These are phyloP conservation scores for Exophiala calicioides DNA, from an alignment of 2,329 filamentous ascomycete genomes.

Conservation along the genomic window DNA sequence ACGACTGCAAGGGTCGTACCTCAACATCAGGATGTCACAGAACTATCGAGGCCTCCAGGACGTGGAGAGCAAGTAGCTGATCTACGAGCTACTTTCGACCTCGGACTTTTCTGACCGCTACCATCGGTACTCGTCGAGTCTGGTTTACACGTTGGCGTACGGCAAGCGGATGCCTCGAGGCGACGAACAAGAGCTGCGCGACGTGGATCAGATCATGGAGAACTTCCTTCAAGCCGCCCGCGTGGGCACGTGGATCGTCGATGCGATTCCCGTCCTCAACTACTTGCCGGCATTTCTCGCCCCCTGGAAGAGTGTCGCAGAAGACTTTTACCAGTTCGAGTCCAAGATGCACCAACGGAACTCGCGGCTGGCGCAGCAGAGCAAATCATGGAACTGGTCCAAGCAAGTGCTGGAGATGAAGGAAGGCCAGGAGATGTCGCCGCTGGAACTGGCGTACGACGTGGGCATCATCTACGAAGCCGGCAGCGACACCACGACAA, in stretches of 20 bases:
- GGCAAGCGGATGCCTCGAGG: conserved; percentile 45
- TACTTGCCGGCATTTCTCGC: conserved; percentile 47
- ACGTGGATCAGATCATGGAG: conserved; percentile 50
- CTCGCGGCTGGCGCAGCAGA: conserved; percentile 14
- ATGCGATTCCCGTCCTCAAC: conserved; percentile 48
- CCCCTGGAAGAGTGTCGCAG: conserved; percentile 45
- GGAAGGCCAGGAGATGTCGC: conserved; percentile 45
- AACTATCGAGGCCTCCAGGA: conserved; percentile 52
- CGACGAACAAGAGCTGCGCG: conserved; percentile 48
- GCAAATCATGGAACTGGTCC: conserved; percentile 31
- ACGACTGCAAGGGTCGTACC: conserved; percentile 45
- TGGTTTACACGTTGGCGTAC: conserved; percentile 54
- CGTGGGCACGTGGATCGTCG: conserved; percentile 49
- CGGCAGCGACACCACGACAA: no score
- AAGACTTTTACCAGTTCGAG: conserved; percentile 31
- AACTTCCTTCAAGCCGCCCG: conserved; percentile 54
- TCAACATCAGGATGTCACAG: conserved; percentile 46
- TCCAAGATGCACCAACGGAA: conserved; percentile 26
- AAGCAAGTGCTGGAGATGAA: conserved; percentile 28
- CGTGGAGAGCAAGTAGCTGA: conserved; percentile 49
- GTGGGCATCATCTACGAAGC: conserved; percentile 39
- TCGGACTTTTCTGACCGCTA: conserved; percentile 48
- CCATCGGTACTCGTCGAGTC: conserved; percentile 50
- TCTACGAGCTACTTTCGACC: conserved; percentile 43
- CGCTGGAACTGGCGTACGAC: conserved; percentile 47